These are phyloP conservation scores for Paraphaeosphaeria sporulosa DNA, from an alignment of 2,329 filamentous ascomycete species.

Conservation along the genomic window DNA sequence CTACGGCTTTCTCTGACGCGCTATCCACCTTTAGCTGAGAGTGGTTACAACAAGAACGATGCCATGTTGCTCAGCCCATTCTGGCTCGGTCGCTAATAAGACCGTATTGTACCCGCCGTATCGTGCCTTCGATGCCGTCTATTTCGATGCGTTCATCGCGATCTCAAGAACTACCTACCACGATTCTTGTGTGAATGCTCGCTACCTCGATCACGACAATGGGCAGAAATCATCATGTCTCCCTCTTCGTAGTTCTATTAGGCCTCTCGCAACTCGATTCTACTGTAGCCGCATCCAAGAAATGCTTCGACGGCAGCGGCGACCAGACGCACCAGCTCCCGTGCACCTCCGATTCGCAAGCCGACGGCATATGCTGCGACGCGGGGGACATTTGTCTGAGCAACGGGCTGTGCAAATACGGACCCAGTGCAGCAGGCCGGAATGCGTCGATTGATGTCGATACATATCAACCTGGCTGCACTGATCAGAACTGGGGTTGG, in stretches of 20 bases:
- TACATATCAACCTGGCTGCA: constrained; percentile 13
- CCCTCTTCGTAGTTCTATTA: not conserved
- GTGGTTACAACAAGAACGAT: not conserved
- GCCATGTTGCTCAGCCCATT: not conserved
- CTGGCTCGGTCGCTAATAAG: not conserved
- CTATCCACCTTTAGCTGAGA: not conserved
- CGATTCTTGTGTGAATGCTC: not conserved
- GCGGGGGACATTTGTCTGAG: constrained; percentile 16
- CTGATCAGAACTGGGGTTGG: constrained; percentile 13
- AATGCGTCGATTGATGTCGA: constrained; percentile 8
- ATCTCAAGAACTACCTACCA: too few relatives aligned
- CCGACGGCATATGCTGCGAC: constrained; percentile 13
- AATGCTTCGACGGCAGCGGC: constrained; percentile 3
- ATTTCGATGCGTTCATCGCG: not conserved
- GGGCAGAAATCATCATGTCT: not conserved
- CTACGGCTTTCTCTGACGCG: not conserved
- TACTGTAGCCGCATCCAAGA: not conserved
- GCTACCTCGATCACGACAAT: not conserved
- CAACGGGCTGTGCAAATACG: constrained; percentile 14
- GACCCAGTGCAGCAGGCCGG: constrained; percentile 8
- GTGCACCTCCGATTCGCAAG: constrained; percentile 9
- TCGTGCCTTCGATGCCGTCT: too few relatives aligned
- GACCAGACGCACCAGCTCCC: constrained; percentile 10
- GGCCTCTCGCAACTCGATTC: not conserved
- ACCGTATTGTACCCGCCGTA: not conserved